A percentile compares a stretch with the other conserved stretches of the same genome.
phyloP scores from a whole-genome alignment of 2,329 filamentous ascomycete species.

The Malbranchea cinnamomea region DNA sequence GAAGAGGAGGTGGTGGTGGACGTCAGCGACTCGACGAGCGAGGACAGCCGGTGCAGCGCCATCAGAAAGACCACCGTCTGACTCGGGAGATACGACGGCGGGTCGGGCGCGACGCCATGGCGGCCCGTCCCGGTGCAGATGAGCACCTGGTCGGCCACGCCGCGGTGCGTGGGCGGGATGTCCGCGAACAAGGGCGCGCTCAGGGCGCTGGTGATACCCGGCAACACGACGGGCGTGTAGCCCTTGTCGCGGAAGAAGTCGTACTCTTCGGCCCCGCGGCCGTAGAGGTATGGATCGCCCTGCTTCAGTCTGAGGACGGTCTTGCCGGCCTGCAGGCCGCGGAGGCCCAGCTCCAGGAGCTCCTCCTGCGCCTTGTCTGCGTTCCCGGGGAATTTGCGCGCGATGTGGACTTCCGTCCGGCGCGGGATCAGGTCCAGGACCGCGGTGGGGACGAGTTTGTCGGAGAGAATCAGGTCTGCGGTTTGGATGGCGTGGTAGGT shows the following conservation, averaged over 20 bases:
- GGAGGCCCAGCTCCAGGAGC: constrained; percentile 62
- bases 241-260: constrained; percentile 64
- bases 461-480: constrained; percentile 35
- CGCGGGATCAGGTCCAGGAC: constrained; percentile 84
- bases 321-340: constrained; percentile 52
- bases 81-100: constrained; percentile 60
- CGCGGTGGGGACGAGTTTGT: constrained; percentile 50
- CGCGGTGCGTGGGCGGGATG: constrained; percentile 77
- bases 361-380: constrained; percentile 88
- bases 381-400: constrained; percentile 94
- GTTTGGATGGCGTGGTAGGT: constrained; percentile 34
- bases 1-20: no score
- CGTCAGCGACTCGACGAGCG: constrained; percentile 57
- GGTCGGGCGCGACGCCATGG: constrained; percentile 69
- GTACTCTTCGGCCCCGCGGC: constrained; percentile 84
- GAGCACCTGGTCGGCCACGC: constrained; percentile 80
- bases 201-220: constrained; percentile 79
- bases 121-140: constrained; percentile 94
- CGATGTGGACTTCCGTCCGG: constrained; percentile 76
- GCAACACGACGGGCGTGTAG: constrained; percentile 57
- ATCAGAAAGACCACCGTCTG: constrained; percentile 89
- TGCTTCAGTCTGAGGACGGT: constrained; percentile 86
- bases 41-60: constrained; percentile 72
- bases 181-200: constrained; percentile 76
- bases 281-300: constrained; percentile 92